Percentiles rank a stretch among this genome's conserved stretches.
Evolutionary conservation across 208 protist species (phyloP).

Genomic region (Trypanosoma avium): DNA sequence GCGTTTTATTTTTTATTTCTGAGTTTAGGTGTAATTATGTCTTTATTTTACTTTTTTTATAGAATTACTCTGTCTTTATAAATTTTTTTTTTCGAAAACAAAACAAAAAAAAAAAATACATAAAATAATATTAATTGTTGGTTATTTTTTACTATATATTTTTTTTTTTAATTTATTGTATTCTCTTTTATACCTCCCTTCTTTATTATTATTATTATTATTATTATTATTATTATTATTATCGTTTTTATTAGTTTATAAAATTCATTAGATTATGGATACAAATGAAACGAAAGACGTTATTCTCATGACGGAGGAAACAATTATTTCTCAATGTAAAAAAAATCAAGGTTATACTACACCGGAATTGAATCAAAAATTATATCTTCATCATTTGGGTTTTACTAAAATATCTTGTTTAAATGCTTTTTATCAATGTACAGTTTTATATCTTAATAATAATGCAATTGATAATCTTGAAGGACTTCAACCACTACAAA

Average conservation of each 20-base stretch:
- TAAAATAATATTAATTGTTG: background rate
- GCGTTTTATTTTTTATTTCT: background rate
- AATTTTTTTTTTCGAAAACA: background rate
- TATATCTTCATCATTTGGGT: slow-evolving; percentile 92
- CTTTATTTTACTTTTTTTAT: no score
- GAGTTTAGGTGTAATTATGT: no score
- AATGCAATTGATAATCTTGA: slow-evolving; percentile 87
- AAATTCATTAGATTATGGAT: no score
- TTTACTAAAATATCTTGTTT: slow-evolving; percentile 74
- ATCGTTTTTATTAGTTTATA: no score
- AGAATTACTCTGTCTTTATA: no score
- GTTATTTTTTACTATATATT: background rate
- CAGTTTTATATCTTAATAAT: slow-evolving; percentile 89
- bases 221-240: no score
- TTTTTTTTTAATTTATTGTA: background rate
- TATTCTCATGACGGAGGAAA: slow-evolving; percentile 51
- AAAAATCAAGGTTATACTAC: slow-evolving; percentile 74
- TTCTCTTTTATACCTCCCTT: no score
- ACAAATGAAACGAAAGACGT: no score
- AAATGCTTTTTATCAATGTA: slow-evolving; percentile 72
- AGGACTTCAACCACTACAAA: slow-evolving; percentile 52
- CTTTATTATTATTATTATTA: no score
- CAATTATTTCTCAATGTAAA: slow-evolving; percentile 65
- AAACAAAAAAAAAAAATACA: background rate
- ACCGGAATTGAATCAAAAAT: slow-evolving; percentile 91